A percentile compares a stretch with the other conserved stretches of the same genome.
Conservation (phyloP, 2,329 filamentous ascomycete species). For the Pyrenochaeta sp. region DNA sequence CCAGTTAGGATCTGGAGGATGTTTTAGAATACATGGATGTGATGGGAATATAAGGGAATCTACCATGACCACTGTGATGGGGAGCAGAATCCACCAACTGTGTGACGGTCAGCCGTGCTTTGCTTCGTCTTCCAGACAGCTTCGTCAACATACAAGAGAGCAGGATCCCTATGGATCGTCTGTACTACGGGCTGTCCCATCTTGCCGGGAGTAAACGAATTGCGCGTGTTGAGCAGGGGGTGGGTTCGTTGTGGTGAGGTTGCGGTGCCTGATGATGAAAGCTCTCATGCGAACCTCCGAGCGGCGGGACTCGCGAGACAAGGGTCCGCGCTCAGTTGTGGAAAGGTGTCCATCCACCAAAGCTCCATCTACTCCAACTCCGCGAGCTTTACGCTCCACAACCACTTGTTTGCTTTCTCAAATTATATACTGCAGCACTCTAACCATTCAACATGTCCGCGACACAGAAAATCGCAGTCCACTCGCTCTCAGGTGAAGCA, state of each 20-base stretch:
- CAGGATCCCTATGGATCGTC: constrained; percentile 97
- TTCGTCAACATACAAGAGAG: constrained; percentile 79
- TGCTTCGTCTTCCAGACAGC: not conserved
- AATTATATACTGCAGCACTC: not conserved
- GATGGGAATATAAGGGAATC: constrained; percentile 7
- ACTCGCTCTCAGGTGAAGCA: constrained; percentile 69
- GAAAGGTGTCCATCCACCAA: constrained; percentile 48
- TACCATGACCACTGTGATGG: constrained; percentile 97
- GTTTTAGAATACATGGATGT: constrained; percentile 16
- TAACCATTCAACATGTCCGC: constrained; percentile 41
- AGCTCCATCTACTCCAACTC: constrained; percentile 12
- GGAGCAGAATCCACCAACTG: constrained; percentile 98
- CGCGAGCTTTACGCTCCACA: constrained; percentile 15
- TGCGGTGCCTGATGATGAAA: constrained; percentile 29
- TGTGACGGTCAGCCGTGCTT: constrained; percentile 31
- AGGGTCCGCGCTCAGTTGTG: constrained; percentile 45
- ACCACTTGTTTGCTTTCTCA: not conserved
- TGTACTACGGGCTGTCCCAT: constrained; percentile 91
- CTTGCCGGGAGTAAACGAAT: constrained; percentile 36
- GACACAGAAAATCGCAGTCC: constrained; percentile 66
- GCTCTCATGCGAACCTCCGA: constrained; percentile 38
- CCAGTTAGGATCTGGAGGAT: constrained; percentile 83
- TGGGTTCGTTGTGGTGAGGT: constrained; percentile 21
- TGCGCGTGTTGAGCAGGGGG: constrained; percentile 21
- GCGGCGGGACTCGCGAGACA: constrained; percentile 33